Evolutionary conservation across 495 filamentous ascomycete species (phyloP), one percentile per base, ranked within the genome.

Genomic region (Articulospora tetracladia): DNA sequence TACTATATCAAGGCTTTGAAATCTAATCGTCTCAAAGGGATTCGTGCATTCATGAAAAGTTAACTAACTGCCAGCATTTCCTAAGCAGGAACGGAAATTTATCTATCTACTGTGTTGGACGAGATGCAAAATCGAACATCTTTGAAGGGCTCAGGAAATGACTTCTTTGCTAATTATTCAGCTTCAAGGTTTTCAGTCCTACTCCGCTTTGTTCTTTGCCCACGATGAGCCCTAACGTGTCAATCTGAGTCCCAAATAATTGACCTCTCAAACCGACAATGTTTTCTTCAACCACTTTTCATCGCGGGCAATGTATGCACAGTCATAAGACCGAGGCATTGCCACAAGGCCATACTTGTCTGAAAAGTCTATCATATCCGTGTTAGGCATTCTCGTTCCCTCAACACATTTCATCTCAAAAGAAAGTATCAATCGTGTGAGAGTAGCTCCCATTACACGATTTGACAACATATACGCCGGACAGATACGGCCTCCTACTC

Each of bases 371-470:
- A 51, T 13, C 48, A 51, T 51, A 51, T 51, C 48, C n/a, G 48
- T 26, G 13, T 51, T 51, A 3, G 48, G 20, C 6, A 24, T 22
- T 23, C 48, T 51, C 8, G 48, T 26, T 51, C 48, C 26, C 25
- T 55, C 32, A 26, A 20, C 52, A 27, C 52, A 17, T 55, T 55
- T 2, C 30, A 55, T 32, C 52, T 55, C 27, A 30, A 30, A 55
- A 19, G 52, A 17, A 0, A 55, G 20, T 11, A 55, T 27, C 22
- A 55, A 27, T 32, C 52, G 4, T 11, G 32, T 27, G 10, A 55
- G 15, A 15, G 28, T 2, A 55, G 52, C 52, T 17, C 32, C n/a
- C 54, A 56, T 56, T 22, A 27, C 24, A n/a, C 30, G 30, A 34
- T 34, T 34, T 15, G 30, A 34, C 15, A 44, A 11, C 22, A 12